These are phyloP conservation scores for Funneliformis caledonium DNA, from an alignment of 371 early-diverging fungal species.

Conservation along the genomic window DNA sequence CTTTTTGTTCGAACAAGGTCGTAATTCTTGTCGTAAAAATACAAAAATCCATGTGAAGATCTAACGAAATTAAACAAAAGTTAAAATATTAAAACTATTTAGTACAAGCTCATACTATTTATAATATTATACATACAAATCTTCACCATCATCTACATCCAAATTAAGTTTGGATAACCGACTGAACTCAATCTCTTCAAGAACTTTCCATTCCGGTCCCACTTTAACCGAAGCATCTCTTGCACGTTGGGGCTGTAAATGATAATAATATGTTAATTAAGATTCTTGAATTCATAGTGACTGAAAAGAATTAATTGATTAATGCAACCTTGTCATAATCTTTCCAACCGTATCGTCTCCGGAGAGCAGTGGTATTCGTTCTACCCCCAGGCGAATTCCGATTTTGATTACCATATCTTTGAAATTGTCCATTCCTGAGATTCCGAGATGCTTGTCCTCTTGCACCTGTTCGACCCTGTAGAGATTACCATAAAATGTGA, in stretches of 20 bases:
- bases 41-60: conserved; percentile 71
- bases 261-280: conserved; percentile 19
- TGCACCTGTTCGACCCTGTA: conserved; percentile 43
- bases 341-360: conserved; percentile 56
- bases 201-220: conserved; percentile 88
- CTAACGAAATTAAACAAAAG: conserved; percentile 40
- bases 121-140: conserved; percentile 57
- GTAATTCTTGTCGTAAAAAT: conserved; percentile 81
- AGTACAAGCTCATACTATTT: not conserved
- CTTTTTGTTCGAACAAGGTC: conserved; percentile 86
- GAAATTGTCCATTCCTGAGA: conserved; percentile 48
- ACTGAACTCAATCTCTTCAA: conserved; percentile 94
- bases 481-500: not conserved
- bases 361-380: conserved; percentile 36
- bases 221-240: conserved; percentile 90
- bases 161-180: conserved; percentile 85
- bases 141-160: conserved; percentile 75
- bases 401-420: conserved; percentile 51
- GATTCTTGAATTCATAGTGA: conserved; percentile 39
- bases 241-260: conserved; percentile 64
- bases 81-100: not conserved
- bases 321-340: conserved; percentile 53
- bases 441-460: conserved; percentile 49
- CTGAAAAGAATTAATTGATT: not conserved
- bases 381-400: conserved; percentile 37